These are phyloP conservation scores for Fusarium chlamydosporum DNA, from an alignment of 2,329 filamentous ascomycete species.

Conservation along the genomic window DNA sequence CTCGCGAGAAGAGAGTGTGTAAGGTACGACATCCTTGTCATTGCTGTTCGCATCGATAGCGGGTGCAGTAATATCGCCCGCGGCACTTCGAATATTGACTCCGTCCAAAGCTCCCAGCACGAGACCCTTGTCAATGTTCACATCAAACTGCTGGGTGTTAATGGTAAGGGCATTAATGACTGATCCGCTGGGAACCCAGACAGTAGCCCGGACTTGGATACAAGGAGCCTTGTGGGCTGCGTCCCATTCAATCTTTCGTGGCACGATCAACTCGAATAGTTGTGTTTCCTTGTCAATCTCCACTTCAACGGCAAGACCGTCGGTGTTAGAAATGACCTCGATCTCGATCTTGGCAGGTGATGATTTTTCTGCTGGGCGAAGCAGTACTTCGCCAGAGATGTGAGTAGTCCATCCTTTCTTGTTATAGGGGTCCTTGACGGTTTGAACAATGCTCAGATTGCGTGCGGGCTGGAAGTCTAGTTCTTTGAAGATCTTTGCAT, in stretches of 20 bases:
- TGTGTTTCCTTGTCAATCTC: constrained; percentile 56
- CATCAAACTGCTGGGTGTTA: constrained; percentile 56
- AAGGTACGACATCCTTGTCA: constrained; percentile 51
- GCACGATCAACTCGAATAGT: constrained; percentile 58
- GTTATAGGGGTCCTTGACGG: constrained; percentile 43
- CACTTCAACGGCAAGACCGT: constrained; percentile 55
- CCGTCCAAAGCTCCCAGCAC: constrained; percentile 52
- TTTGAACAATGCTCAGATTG: constrained; percentile 60
- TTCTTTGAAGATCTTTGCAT: neutral
- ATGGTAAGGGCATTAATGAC: constrained; percentile 58
- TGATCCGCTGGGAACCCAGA: constrained; percentile 61
- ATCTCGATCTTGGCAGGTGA: constrained; percentile 59
- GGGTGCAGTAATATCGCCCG: constrained; percentile 58
- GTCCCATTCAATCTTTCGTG: constrained; percentile 53
- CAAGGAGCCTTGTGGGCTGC: constrained; percentile 57
- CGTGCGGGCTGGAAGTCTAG: constrained; percentile 54
- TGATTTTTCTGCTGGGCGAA: constrained; percentile 57
- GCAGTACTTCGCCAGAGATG: constrained; percentile 62
- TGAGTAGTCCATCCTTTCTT: constrained; percentile 52
- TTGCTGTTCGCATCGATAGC: constrained; percentile 49
- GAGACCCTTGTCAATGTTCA: constrained; percentile 60
- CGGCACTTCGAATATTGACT: constrained; percentile 55
- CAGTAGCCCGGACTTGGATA: constrained; percentile 63
- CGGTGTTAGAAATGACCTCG: constrained; percentile 63
- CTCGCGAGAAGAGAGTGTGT: constrained; percentile 60